Evolutionary conservation across 2,329 filamentous ascomycete species (phyloP).

Genomic region (Thelonectria olida): DNA sequence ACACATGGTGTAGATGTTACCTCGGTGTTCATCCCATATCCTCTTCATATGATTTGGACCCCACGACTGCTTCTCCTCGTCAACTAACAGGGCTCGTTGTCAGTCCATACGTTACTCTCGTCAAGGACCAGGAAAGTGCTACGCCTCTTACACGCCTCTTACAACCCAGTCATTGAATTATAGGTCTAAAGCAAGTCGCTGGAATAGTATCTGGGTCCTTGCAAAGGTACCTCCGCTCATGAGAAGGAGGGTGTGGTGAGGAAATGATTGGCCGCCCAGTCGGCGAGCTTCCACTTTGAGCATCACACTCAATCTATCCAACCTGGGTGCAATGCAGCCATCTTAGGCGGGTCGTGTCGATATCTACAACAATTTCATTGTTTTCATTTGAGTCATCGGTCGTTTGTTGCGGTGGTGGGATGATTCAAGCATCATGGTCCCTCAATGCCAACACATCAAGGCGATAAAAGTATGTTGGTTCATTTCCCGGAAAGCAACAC

Average conservation of each 20-base stretch:
- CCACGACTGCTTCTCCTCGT: background rate
- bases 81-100: background rate
- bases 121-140: background rate
- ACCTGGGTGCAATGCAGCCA: background rate
- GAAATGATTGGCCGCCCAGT: background rate
- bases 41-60: conserved; percentile 18
- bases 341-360: background rate
- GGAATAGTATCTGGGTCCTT: background rate
- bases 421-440: no score
- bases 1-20: background rate
- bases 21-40: conserved; percentile 5
- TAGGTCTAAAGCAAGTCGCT: background rate
- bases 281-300: conserved; percentile 14
- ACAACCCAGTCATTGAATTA: no score
- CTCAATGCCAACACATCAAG: no score
- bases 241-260: conserved; percentile 1
- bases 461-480: no score
- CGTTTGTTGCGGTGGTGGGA: no score
- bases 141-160: background rate
- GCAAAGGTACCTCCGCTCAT: conserved; percentile 7
- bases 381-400: no score
- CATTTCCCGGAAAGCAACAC: no score
- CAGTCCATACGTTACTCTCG: background rate
- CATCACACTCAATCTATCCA: conserved; percentile 6
- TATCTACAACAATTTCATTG: background rate